Evolutionary conservation across 768 basidiomycete species (phyloP).

Genomic region (Psilocybe sp.): DNA sequence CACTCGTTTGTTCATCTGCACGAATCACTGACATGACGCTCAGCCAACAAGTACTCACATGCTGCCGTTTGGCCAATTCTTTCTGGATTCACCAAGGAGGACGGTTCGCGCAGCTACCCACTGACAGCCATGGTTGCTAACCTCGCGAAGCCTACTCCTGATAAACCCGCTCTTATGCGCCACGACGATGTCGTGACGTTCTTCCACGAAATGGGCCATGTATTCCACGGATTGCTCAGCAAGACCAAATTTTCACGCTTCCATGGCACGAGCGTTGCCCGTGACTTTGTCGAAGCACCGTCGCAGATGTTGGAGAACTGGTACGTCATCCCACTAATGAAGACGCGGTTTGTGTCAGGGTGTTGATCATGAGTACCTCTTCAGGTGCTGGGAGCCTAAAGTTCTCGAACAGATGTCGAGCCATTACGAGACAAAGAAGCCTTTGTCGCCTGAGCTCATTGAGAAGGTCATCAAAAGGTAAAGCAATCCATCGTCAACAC

Average conservation of each 20-base stretch:
- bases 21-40: background rate
- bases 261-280: slow-evolving; percentile 79
- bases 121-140: slow-evolving; percentile 88
- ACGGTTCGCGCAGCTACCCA: slow-evolving; percentile 68
- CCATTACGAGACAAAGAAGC: slow-evolving; percentile 74
- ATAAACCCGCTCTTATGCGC: slow-evolving; percentile 81
- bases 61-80: slow-evolving; percentile 83
- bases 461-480: slow-evolving; percentile 79
- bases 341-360: background rate
- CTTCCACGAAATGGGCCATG: slow-evolving; percentile 88
- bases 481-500: slow-evolving; percentile 2
- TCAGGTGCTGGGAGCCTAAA: slow-evolving; percentile 78
- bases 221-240: slow-evolving; percentile 69
- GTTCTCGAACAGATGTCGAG: slow-evolving; percentile 77
- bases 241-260: slow-evolving; percentile 71
- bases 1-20: background rate
- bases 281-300: slow-evolving; percentile 88
- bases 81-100: slow-evolving; percentile 55
- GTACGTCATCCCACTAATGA: slow-evolving; percentile 30
- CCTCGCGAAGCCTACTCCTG: slow-evolving; percentile 79
- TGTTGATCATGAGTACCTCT: background rate
- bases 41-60: slow-evolving; percentile 80
- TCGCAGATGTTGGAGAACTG: slow-evolving; percentile 94
- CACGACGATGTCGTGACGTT: slow-evolving; percentile 88
- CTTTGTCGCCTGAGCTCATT: slow-evolving; percentile 70